Percentiles rank a stretch among this genome's conserved stretches.
These are phyloP conservation scores for Karstenula rhodostoma DNA, from an alignment of 2,329 filamentous ascomycete species.

Conservation along the genomic window DNA sequence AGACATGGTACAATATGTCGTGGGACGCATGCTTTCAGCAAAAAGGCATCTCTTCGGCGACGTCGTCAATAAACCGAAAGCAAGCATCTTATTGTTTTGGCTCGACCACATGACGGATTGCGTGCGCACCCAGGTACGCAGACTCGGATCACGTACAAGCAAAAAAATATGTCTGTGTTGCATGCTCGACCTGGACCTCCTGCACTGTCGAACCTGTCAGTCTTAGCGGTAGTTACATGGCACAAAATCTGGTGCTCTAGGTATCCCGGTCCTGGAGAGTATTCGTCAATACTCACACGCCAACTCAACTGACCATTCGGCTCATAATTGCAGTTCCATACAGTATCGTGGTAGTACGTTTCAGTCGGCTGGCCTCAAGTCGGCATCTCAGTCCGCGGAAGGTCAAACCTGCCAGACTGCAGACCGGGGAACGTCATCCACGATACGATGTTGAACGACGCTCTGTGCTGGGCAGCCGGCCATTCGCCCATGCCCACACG, in stretches of 20 bases:
- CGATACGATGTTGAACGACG: background rate
- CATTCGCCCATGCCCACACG: background rate
- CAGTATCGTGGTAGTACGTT: background rate
- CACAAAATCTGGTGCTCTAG: conserved; percentile 2
- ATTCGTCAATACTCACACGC: background rate
- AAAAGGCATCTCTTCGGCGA: background rate
- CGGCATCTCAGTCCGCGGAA: background rate
- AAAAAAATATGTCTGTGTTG: background rate
- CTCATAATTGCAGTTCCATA: background rate
- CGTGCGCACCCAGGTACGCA: background rate
- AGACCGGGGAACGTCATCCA: background rate
- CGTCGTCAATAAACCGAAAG: background rate
- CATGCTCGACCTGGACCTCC: background rate
- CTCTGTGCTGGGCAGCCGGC: background rate
- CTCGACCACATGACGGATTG: background rate
- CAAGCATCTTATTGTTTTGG: background rate
- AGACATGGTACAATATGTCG: conserved; percentile 5
- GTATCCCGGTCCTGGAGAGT: background rate
- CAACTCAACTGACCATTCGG: background rate
- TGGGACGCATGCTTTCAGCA: conserved; percentile 4
- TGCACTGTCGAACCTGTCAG: conserved; percentile 14
- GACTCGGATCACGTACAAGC: background rate
- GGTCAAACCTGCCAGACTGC: background rate
- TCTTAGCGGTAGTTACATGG: conserved; percentile 1
- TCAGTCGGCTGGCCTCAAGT: background rate